These are phyloP conservation scores for Cyanodermella asteris DNA, from an alignment of 2,329 filamentous ascomycete species.

Conservation along the genomic window DNA sequence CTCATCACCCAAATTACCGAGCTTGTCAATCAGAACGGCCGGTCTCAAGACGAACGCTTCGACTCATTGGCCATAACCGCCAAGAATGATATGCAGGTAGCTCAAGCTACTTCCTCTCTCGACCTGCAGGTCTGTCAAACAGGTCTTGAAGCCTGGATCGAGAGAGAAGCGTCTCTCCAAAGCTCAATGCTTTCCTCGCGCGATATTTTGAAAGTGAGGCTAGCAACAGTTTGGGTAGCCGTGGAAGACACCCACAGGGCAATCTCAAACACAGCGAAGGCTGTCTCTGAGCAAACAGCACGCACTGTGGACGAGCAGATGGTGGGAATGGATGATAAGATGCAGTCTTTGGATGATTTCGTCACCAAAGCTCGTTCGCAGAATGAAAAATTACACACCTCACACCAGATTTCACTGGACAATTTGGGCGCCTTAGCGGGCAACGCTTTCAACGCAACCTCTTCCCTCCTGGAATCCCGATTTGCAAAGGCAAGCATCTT, in stretches of 20 bases:
- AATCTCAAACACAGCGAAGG: slow-evolving; percentile 63
- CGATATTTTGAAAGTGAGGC: slow-evolving; percentile 56
- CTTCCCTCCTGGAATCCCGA: too few relatives aligned
- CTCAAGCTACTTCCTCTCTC: too few relatives aligned
- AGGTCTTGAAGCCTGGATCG: slow-evolving; percentile 54
- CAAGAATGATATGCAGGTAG: slow-evolving; percentile 7
- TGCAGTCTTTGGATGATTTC: slow-evolving; percentile 77
- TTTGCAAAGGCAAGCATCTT: slow-evolving; percentile 46
- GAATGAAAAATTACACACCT: slow-evolving; percentile 55
- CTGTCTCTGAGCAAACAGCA: slow-evolving; percentile 76
- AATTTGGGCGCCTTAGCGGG: slow-evolving; percentile 45
- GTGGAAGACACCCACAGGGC: slow-evolving; percentile 64
- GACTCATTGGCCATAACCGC: slow-evolving; percentile 35
- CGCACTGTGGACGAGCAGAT: slow-evolving; percentile 80
- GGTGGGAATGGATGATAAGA: slow-evolving; percentile 65
- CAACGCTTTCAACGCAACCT: slow-evolving; percentile 45
- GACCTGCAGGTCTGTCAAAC: slow-evolving; percentile 43
- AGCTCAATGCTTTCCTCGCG: slow-evolving; percentile 50
- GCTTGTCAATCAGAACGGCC: slow-evolving; percentile 54
- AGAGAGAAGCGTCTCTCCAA: slow-evolving; percentile 45
- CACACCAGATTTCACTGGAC: slow-evolving; percentile 44
- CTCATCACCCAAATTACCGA: slow-evolving; percentile 55
- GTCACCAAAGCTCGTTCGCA: slow-evolving; percentile 61
- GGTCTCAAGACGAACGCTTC: slow-evolving; percentile 51
- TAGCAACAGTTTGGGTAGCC: slow-evolving; percentile 61